Conservation (phyloP, 2,329 filamentous ascomycete genomes). For the Penicillium sp. region DNA sequence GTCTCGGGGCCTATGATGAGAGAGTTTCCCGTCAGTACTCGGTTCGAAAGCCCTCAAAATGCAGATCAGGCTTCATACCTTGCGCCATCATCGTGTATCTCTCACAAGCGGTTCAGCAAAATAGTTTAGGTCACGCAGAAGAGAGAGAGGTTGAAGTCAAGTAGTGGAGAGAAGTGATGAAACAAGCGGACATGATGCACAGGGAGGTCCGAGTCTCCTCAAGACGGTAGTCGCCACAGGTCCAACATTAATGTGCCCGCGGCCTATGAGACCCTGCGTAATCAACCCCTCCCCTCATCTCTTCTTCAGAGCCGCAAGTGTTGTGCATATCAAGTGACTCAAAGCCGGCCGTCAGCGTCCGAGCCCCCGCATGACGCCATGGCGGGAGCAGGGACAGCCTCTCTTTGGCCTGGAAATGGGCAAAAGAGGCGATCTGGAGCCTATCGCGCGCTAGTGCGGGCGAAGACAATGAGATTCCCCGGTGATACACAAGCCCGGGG, state of each 20-base stretch:
- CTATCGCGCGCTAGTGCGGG: slow-evolving; percentile 11
- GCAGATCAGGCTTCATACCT: slow-evolving; percentile 10
- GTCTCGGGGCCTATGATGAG: slow-evolving; percentile 19
- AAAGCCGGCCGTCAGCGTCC: slow-evolving; percentile 18
- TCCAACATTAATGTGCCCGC: slow-evolving; percentile 1
- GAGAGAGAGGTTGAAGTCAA: not conserved
- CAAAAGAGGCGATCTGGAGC: slow-evolving; percentile 19
- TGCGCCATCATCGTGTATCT: slow-evolving; percentile 16
- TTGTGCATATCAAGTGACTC: slow-evolving; percentile 28
- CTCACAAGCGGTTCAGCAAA: not conserved
- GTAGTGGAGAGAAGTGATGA: not conserved
- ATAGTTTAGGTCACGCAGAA: not conserved
- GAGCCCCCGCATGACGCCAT: slow-evolving; percentile 24
- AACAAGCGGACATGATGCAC: not conserved
- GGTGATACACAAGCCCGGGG: slow-evolving; percentile 9
- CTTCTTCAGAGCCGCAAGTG: slow-evolving; percentile 23
- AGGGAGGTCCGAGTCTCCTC: not conserved
- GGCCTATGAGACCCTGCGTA: not conserved
- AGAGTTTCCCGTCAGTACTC: not conserved
- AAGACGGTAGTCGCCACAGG: slow-evolving; percentile 5
- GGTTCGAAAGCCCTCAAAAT: not conserved
- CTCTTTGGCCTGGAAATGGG: slow-evolving; percentile 16
- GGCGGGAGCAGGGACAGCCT: not conserved
- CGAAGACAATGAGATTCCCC: slow-evolving; percentile 8
- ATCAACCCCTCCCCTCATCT: not conserved